Evolutionary conservation across 1,284 basidiomycete species (phyloP), one percentile per base, ranked within the genome.

Genomic region (Apiotrichum porosum): DNA sequence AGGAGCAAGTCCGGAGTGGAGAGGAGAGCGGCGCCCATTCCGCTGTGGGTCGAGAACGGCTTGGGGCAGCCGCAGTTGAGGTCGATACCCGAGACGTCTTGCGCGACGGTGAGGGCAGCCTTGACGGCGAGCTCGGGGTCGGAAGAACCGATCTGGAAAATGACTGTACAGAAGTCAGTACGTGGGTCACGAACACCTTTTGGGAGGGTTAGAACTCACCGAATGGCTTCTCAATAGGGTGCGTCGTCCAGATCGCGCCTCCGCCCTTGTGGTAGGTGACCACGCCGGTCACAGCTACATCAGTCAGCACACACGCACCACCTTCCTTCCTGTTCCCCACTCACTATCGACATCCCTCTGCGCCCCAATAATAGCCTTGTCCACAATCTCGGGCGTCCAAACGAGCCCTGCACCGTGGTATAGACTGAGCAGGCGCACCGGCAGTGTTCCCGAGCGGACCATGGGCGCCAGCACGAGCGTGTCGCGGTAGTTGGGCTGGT

Each of bases 361-460:
- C 0, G 87, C 76, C 47, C 93, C 88, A 37, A 98, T 78, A 49
- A 99, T 92, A 13, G 95, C 95, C 71, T 88, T 90, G 74, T 99
- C 95, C 6, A 99, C 86, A 37, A 91, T 86, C 68, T 98, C 95
- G 0, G 94, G 95, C 10, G 88, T 85, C 95, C 95, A 99, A 1
- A 99, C 94, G 5, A 98, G 79, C 14, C 85, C 84, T 3, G 94
- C 94, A 2, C 94, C 94, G 65, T 97, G 86, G 61, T 94, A 91
- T 36, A 98, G 78, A 9, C 90, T 84, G 56, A 91, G 85, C 15
- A 94, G 72, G 33, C 91, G 83, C 57, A 50, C 44, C 14, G 55
- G 44, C 24, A 45, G 76, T 58, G 84, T 84, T 52, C 92, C 89
- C 44, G 88, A 92, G 61, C 91, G 81, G 44, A 97, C 92, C 92